Evolutionary conservation across 192 early-diverging fungal genomes (phyloP), one percentile per base, ranked within the genome.

Genomic region (Chytriomyces sp.): DNA sequence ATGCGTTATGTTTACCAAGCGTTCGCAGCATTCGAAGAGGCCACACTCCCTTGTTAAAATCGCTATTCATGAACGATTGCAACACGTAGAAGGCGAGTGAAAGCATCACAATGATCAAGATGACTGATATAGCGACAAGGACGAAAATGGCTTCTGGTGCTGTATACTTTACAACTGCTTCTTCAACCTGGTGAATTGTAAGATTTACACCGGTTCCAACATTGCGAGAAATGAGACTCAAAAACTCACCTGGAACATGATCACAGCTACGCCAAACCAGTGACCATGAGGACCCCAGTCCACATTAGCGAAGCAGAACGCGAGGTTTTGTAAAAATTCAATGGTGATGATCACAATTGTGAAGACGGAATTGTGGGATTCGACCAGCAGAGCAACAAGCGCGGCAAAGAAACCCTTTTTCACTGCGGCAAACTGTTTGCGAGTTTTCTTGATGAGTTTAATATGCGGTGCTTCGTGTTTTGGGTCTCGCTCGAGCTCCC

Each of bases 21-120:
- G 77, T 78, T 62, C 77, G 5, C 7, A 78, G 69, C 1, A 72
- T n/a, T 2, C 77, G 0, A 6, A 78, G 62, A 8, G 77, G 77
- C 77, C 77, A 78, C 7, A 78, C 77, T 35, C 77, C 77, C 53
- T 48, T 46, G 46, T 78, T 70, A 62, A 78, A 78, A 64, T 78
- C 77, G 35, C 77, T 78, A 8, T 62, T 72, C 48, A 78, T 65
- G 61, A 78, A 78, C 1, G 77, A 78, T 47, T 59, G 57, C 44
- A 78, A 44, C 45, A 78, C 77, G 47, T 78, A 78, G 44, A 78
- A 20, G 5, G 77, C 77, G 11, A 78, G 61, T 1, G 45, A 18
- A 1, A 78, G 10, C 77, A 78, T 78, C 4, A 50, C 72, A 7
- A 47, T 63, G 44, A 72, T 78, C 61, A 78, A 26, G 20, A 72